Evolutionary conservation across 768 basidiomycete species (phyloP).

Genomic region (Trametes elegans): DNA sequence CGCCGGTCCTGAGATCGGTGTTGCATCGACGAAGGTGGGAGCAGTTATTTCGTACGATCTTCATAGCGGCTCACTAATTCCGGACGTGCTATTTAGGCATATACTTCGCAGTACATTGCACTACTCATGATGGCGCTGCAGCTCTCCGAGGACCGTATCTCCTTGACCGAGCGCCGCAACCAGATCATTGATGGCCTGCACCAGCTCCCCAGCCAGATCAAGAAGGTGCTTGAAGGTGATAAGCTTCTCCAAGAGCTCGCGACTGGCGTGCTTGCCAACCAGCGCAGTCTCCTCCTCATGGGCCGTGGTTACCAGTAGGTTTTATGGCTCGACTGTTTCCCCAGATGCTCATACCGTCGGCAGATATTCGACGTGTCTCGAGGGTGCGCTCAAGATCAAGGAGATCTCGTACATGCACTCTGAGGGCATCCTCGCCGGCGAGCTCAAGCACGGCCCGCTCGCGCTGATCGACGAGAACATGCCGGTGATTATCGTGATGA

Average conservation of each 20-base stretch:
- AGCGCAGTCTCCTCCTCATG: conserved; percentile 92
- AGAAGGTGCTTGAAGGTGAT: conserved; percentile 81
- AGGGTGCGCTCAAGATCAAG: conserved; percentile 99
- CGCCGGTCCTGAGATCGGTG: conserved; percentile 98
- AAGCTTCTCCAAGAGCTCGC: conserved; percentile 77
- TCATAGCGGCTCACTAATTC: not conserved
- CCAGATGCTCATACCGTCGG: not conserved
- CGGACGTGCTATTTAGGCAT: conserved; percentile 54
- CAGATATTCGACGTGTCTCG: conserved; percentile 93
- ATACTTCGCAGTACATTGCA: conserved; percentile 98
- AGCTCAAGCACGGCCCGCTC: conserved; percentile 97
- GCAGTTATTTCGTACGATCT: not conserved
- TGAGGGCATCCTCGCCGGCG: conserved; percentile 93
- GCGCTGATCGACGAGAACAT: conserved; percentile 98
- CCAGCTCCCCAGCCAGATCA: conserved; percentile 86
- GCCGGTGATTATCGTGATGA: conserved; percentile 99
- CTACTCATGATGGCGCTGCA: conserved; percentile 98
- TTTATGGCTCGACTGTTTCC: not conserved
- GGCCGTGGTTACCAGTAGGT: conserved; percentile 94
- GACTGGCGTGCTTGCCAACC: conserved; percentile 66
- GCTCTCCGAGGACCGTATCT: conserved; percentile 95
- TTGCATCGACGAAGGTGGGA: conserved; percentile 92
- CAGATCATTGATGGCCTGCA: conserved; percentile 94
- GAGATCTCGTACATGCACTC: conserved; percentile 95
- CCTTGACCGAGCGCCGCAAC: conserved; percentile 84